Base-by-base conservation (phyloP, 1,139 yeast genomes). In the Sugiyamaella castrensis region DNA sequence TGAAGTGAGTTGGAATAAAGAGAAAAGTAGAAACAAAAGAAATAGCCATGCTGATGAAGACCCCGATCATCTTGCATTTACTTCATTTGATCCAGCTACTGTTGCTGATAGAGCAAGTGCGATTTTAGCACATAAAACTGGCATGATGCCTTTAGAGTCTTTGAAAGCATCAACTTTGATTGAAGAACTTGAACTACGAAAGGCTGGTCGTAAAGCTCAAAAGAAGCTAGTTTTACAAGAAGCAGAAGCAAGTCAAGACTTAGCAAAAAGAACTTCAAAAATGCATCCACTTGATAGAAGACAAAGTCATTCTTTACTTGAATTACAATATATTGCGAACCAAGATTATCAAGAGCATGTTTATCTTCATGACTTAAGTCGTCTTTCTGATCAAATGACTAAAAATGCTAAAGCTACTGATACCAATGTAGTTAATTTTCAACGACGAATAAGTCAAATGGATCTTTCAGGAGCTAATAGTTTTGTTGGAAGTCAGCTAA, bases 121-220 rank as follows among this genome's bases (percentile, higher is more conserved):
- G 11, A 49, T 40, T 8, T 26, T 40, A 9, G 28, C 35, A 16
- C 42, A 44, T 30, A 27, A 46, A 37, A n/a, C 40, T 4, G 52
- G 46, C 7, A 36, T 48, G 48, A 37, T 45, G 24, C 49, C 47
- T 7, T 26, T 43, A 53, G 43, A 56, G 48, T 32, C 57, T 42
- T 47, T 32, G 47, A 50, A 26, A 52, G 55, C 37, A 28, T 48
- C 37, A 27, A 50, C 44, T 7, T 57, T 68, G 13, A 64, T 68
- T 41, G 72, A 68, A 51, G 72, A 68, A 52, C 52, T 68, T 36
- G 72, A 68, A 52, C 56, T 68, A 48, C 64, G 72, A 30, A 68
- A 68, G 48, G 64, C 66, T n/a, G 69, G 67, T 28, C 53, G 62
- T 13, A 54, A 51, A 37, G 57, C 63, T 1, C 66, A 67, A 44